A percentile compares a stretch with the other conserved stretches of the same genome.
Conservation (phyloP, 345 rosid species). For the Citropsis articulata region DNA sequence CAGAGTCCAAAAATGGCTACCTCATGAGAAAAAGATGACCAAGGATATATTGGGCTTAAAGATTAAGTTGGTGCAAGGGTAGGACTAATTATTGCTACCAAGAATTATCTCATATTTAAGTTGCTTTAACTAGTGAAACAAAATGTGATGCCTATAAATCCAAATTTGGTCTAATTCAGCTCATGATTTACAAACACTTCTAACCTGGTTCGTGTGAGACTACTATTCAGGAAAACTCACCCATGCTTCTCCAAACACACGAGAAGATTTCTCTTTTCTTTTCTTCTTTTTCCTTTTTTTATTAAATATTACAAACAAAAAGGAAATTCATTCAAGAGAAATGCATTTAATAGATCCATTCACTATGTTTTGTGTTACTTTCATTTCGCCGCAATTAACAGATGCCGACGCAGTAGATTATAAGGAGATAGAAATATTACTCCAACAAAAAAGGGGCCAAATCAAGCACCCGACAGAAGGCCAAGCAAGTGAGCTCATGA, state of each 20-base stretch:
- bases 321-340: background rate
- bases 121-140: background rate
- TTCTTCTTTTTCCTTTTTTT: too few relatives aligned
- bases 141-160: background rate
- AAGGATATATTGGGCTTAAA: background rate
- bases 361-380: background rate
- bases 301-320: background rate
- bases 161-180: background rate
- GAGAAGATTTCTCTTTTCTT: background rate
- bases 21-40: background rate
- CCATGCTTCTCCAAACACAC: background rate
- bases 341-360: background rate
- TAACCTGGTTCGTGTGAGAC: background rate
- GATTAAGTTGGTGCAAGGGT: background rate
- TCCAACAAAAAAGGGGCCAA: conserved; percentile 62
- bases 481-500: conserved; percentile 88
- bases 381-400: background rate
- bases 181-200: background rate
- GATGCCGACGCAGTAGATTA: background rate
- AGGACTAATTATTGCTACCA: background rate
- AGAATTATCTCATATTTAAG: background rate
- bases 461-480: conserved; percentile 76
- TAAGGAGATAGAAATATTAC: conserved; percentile 28
- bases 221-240: background rate
- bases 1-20: background rate